Percentiles rank a stretch among this genome's conserved stretches.
phyloP scores from a whole-genome alignment of 345 rosid genomes.

The Moringa oleifera region DNA sequence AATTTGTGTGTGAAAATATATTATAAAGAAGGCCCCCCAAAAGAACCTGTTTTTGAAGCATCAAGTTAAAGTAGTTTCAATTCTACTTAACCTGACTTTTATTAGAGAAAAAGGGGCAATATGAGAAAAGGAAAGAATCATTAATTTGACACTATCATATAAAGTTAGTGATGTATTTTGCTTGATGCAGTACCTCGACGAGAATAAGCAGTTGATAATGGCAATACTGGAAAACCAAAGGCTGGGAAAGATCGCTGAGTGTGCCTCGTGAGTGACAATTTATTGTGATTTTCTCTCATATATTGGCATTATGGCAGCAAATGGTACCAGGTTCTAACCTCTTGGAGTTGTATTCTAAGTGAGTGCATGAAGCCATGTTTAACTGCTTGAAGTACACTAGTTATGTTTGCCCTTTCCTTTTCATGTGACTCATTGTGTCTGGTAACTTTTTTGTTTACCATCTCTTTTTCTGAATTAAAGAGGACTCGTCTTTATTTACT shows the following conservation, averaged over 20 bases:
- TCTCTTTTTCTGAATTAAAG: no score
- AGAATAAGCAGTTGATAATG: conserved; percentile 45
- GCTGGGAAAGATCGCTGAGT: conserved; percentile 40
- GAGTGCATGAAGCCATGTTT: no score
- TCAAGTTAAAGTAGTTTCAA: no score
- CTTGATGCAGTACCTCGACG: conserved; percentile 48
- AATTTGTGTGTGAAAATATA: no score
- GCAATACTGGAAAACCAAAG: conserved; percentile 48
- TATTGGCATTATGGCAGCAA: not conserved
- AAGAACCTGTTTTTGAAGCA: no score
- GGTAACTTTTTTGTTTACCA: no score
- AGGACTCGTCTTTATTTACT: no score
- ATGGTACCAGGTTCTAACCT: not conserved
- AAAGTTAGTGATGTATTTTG: conserved; percentile 4
- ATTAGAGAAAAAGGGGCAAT: not conserved
- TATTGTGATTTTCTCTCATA: conserved; percentile 3
- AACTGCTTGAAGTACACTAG: no score
- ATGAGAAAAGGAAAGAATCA: not conserved
- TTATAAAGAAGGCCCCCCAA: no score
- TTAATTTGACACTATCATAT: not conserved
- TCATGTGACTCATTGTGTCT: no score
- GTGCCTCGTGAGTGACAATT: conserved; percentile 33
- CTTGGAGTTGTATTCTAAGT: not conserved
- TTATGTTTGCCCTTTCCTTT: no score
- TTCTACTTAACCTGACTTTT: not conserved